A percentile compares a stretch with the other conserved stretches of the same genome.
phyloP scores from a whole-genome alignment of 2,329 filamentous ascomycete genomes.

The Diaporthe eres region DNA sequence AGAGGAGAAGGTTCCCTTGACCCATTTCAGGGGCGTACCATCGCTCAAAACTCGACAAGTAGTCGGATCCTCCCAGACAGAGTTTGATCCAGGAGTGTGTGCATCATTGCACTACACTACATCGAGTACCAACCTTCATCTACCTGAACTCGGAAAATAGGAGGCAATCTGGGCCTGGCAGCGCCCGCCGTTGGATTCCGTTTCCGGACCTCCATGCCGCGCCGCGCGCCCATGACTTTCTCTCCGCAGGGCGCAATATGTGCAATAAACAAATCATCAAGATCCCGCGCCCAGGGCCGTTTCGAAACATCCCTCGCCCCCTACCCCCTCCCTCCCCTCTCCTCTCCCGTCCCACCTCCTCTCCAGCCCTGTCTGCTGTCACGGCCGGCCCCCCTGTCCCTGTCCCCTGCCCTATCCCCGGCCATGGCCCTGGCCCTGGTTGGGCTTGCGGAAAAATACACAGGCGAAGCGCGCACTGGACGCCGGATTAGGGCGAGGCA shows the following conservation, averaged over 20 bases:
- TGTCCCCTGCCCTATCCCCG: neutral
- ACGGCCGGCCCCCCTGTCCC: neutral
- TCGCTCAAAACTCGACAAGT: neutral
- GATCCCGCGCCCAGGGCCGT: constrained; percentile 13
- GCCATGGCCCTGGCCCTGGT: neutral
- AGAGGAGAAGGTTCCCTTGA: constrained; percentile 19
- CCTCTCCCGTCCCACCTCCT: constrained; percentile 1
- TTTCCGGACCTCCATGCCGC: constrained; percentile 1
- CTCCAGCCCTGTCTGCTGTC: constrained; percentile 27
- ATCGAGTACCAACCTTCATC: neutral
- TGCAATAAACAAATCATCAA: constrained; percentile 7
- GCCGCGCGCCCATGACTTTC: constrained; percentile 12
- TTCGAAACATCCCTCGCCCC: constrained; percentile 10
- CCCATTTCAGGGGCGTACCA: constrained; percentile 23
- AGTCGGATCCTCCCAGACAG: constrained; percentile 14
- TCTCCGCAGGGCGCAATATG: neutral
- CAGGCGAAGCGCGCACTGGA: neutral
- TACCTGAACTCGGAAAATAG: constrained; percentile 18
- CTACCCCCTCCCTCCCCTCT: neutral
- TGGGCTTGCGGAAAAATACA: constrained; percentile 8
- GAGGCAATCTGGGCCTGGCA: constrained; percentile 1
- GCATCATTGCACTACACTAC: neutral
- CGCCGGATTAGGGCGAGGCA: neutral
- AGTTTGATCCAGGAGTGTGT: constrained; percentile 24
- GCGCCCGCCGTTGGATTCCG: constrained; percentile 12